phyloP scores from a whole-genome alignment of 1,139 yeast genomes.

The Nakaseomyces bracarensis region DNA sequence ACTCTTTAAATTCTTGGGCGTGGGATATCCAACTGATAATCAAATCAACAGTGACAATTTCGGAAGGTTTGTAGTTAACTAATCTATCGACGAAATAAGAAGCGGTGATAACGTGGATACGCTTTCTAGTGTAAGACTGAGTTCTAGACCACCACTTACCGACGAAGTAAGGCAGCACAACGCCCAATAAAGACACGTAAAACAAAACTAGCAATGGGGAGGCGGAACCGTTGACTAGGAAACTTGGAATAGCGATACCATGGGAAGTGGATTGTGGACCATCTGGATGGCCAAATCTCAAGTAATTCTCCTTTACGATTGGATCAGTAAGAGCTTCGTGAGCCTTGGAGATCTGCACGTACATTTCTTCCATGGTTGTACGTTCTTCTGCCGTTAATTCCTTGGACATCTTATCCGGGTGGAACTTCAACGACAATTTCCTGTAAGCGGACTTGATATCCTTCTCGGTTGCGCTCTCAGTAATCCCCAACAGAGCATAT shows the following conservation, averaged over 20 bases:
- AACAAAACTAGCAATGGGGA: slow-evolving; percentile 53
- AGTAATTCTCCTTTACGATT: slow-evolving; percentile 67
- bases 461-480: slow-evolving; percentile 60
- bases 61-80: slow-evolving; percentile 71
- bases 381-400: slow-evolving; percentile 53
- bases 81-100: slow-evolving; percentile 55
- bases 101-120: slow-evolving; percentile 78
- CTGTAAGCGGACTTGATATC: slow-evolving; percentile 78
- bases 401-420: slow-evolving; percentile 83
- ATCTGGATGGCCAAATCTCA: slow-evolving; percentile 93
- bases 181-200: slow-evolving; percentile 68
- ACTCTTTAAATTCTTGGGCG: slow-evolving; percentile 52
- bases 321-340: slow-evolving; percentile 94
- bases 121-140: slow-evolving; percentile 72
- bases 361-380: slow-evolving; percentile 59
- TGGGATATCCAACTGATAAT: slow-evolving; percentile 55
- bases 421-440: slow-evolving; percentile 76
- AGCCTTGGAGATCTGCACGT: slow-evolving; percentile 80
- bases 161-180: slow-evolving; percentile 70
- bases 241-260: slow-evolving; percentile 93
- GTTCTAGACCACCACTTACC: slow-evolving; percentile 87
- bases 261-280: slow-evolving; percentile 94
- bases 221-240: slow-evolving; percentile 76
- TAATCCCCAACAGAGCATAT: slow-evolving; percentile 71
- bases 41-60: slow-evolving; percentile 49